Evolutionary conservation across 352 stramenopile genomes (phyloP).

Genomic region (Phytophthora cryptogea): DNA sequence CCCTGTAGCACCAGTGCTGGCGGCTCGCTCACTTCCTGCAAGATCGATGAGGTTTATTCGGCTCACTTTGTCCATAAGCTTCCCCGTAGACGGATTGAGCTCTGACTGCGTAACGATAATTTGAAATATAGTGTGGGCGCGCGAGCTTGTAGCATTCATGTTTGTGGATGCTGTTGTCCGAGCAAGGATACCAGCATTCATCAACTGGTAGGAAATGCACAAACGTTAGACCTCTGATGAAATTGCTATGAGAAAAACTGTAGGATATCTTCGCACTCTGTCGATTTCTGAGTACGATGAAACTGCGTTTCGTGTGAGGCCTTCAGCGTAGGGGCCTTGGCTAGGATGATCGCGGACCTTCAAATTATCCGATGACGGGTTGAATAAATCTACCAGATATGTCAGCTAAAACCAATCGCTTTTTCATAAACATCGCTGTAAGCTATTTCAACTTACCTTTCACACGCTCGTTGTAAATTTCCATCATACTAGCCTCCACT

Average conservation of each 20-base stretch:
- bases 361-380: conserved; percentile 81
- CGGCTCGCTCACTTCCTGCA: conserved; percentile 89
- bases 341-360: conserved; percentile 88
- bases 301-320: conserved; percentile 78
- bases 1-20: conserved; percentile 90
- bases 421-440: not conserved
- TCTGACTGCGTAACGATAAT: conserved; percentile 86
- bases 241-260: not conserved
- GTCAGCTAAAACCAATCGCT: conserved; percentile 2
- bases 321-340: conserved; percentile 84
- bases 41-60: conserved; percentile 93
- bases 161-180: conserved; percentile 86
- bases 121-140: conserved; percentile 85
- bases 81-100: conserved; percentile 66
- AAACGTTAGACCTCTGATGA: not conserved
- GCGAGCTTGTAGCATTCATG: conserved; percentile 87
- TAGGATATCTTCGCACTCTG: conserved; percentile 33
- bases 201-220: conserved; percentile 46
- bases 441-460: conserved; percentile 49
- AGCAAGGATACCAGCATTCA: conserved; percentile 84
- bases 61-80: conserved; percentile 85
- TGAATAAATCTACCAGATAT: conserved; percentile 70
- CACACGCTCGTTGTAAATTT: conserved; percentile 90
- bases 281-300: conserved; percentile 85
- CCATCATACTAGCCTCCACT: conserved; percentile 90